Base-by-base conservation (phyloP, 2,329 filamentous ascomycete species). In the Penicillium sp. region DNA sequence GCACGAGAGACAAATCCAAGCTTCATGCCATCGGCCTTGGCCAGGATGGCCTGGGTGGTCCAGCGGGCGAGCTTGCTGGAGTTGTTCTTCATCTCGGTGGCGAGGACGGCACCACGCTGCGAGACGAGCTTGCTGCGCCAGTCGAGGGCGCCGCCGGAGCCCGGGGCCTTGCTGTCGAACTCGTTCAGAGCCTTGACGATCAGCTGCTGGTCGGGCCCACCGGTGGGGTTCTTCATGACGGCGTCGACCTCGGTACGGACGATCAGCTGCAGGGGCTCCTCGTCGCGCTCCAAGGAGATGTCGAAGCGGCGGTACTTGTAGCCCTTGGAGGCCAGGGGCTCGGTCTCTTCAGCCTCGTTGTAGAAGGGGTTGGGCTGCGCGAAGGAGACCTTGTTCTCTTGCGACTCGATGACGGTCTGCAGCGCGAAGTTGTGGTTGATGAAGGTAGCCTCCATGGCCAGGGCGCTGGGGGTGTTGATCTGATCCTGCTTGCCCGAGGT, bases 61-160 rank as follows among this genome's bases (percentile, higher is more conserved):
- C 93, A 98, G 67, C 93, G 79, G 43, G 93, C 93, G 49, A 98
- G 83, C 78, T 98, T 98, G 85, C 88, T 94, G 64, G 83, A 89
- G 80, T 98, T 98, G 81, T 98, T 98, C 87, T 98, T 98, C 93
- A 98, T 98, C 76, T 98, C 93, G 9, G 93, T 98, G 14, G 93
- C 93, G 17, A 98, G 86, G 29, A 98, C 91, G 41, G 93, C 93
- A 81, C 93, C 93, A 60, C 93, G 86, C 75, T 96, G 90, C 58
- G 84, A 88, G 51, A 87, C 86, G 45, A 98, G 80, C 80, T 98
- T 98, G 55, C 83, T 85, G 66, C 93, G 81, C 93, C 93, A 98
- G 78, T 98, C 93, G 36, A 98, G 79, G 39, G 93, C 93, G 51
- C 91, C 89, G 55, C 93, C 93, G 54, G 87, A 87, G 57, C 93